Evolutionary conservation across 129 eudicot species (phyloP).

Genomic region (Chrysanthemum lavandulifolium): DNA sequence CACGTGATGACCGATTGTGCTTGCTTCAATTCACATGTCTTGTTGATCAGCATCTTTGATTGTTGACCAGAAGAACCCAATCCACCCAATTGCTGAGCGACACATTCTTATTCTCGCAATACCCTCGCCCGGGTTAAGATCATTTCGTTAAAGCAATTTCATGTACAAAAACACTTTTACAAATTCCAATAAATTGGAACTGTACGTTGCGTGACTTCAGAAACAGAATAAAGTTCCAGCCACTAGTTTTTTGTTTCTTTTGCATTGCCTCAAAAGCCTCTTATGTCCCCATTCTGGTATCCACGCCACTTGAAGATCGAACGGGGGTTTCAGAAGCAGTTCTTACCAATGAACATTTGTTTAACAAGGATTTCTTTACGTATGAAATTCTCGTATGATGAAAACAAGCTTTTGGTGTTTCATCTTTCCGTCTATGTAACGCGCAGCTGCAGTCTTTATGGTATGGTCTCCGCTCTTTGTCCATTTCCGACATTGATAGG

Average conservation of each 20-base stretch:
- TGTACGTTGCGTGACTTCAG: not conserved
- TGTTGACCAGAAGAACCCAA: too few species aligned
- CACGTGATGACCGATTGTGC: not conserved
- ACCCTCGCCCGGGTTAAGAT: not conserved
- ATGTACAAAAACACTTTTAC: not conserved
- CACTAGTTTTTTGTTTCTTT: not conserved
- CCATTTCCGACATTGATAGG: slow-evolving; percentile 1
- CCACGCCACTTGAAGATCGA: not conserved
- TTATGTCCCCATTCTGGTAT: not conserved
- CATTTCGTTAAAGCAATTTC: not conserved
- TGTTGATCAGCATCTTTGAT: too few species aligned
- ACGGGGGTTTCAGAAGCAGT: slow-evolving; percentile 5
- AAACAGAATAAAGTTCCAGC: not conserved
- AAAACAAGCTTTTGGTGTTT: slow-evolving; percentile 1
- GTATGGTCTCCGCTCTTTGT: slow-evolving; percentile 9
- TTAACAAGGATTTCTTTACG: slow-evolving; percentile 17
- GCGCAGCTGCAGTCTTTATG: slow-evolving; percentile 9
- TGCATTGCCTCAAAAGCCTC: not conserved
- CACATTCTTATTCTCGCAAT: not conserved
- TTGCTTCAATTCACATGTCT: not conserved
- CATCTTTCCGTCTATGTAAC: not conserved
- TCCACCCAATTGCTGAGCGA: too few species aligned
- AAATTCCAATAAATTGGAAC: not conserved
- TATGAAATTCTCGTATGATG: slow-evolving; percentile 31
- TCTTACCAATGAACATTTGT: slow-evolving; percentile 14